Percentiles rank a stretch among this genome's conserved stretches.
phyloP scores from a whole-genome alignment of 2,329 filamentous ascomycete species.

The Graphium sp. region DNA sequence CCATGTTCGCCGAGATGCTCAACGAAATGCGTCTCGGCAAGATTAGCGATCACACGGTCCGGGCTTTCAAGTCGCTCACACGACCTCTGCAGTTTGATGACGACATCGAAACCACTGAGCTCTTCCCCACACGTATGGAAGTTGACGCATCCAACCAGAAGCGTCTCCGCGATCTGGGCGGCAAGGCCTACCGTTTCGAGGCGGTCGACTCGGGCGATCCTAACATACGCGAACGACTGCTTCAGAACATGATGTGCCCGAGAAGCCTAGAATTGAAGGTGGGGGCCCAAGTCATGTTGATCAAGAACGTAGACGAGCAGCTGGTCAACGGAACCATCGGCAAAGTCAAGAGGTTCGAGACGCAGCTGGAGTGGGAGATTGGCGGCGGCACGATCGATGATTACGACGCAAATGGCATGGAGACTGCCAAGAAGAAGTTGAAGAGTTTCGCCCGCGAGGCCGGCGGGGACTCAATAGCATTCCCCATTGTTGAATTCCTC shows the following conservation, averaged over 20 bases:
- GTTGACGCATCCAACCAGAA: conserved; percentile 73
- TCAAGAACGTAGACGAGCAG: conserved; percentile 92
- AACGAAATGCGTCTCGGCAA: conserved; percentile 93
- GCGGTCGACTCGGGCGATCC: conserved; percentile 63
- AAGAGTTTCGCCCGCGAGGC: conserved; percentile 27
- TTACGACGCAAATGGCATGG: too few species aligned
- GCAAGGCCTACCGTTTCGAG: conserved; percentile 51
- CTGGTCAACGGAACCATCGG: conserved; percentile 91
- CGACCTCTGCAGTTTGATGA: conserved; percentile 59
- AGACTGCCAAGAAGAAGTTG: conserved; percentile 38
- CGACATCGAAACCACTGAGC: conserved; percentile 55
- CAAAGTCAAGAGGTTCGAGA: conserved; percentile 66
- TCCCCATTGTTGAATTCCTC: conserved; percentile 72
- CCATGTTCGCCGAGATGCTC: conserved; percentile 78
- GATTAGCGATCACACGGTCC: conserved; percentile 59
- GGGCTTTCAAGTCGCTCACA: conserved; percentile 56
- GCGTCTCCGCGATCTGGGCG: conserved; percentile 56
- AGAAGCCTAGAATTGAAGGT: conserved; percentile 67
- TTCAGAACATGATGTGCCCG: conserved; percentile 88
- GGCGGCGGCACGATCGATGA: conserved; percentile 23
- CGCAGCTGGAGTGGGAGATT: conserved; percentile 20
- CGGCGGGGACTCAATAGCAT: conserved; percentile 36
- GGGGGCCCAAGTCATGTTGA: conserved; percentile 96
- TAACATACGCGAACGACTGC: conserved; percentile 54
- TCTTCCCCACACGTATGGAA: conserved; percentile 82